Evolutionary conservation across 2,329 filamentous ascomycete species (phyloP).

Genomic region (Albifimbria verrucaria): DNA sequence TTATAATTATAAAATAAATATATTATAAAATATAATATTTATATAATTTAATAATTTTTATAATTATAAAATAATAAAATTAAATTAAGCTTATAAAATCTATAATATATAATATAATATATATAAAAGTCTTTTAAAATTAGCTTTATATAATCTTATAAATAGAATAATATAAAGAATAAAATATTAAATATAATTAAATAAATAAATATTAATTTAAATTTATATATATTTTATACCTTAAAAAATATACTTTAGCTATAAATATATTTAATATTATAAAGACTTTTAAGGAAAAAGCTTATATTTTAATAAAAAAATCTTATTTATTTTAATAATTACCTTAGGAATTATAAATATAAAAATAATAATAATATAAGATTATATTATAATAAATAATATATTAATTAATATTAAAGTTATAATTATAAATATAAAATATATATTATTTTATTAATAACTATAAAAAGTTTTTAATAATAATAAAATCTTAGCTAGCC

Average conservation of each 20-base stretch:
- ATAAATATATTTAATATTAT: slow-evolving; percentile 1
- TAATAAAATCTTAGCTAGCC: neutral
- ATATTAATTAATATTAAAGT: neutral
- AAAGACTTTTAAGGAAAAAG: slow-evolving; percentile 1
- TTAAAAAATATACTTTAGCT: neutral
- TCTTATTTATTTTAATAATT: neutral
- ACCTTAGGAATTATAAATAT: neutral
- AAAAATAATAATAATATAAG: neutral
- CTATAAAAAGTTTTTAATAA: neutral
- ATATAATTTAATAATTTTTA: too few relatives aligned
- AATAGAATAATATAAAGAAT: neutral
- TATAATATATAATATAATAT: neutral
- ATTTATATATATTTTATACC: neutral
- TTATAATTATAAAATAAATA: neutral
- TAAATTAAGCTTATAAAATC: neutral
- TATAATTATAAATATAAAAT: slow-evolving; percentile 2
- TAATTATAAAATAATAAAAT: too few relatives aligned
- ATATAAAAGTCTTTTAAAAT: neutral
- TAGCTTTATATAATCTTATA: slow-evolving; percentile 2
- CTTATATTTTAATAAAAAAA: slow-evolving; percentile 1
- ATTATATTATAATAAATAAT: slow-evolving; percentile 1
- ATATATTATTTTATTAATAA: neutral
- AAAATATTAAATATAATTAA: neutral
- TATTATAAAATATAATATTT: too few relatives aligned
- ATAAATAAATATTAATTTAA: neutral